Evolutionary conservation across 768 basidiomycete genomes (phyloP).

Genomic region (Termitomyces heimii): DNA sequence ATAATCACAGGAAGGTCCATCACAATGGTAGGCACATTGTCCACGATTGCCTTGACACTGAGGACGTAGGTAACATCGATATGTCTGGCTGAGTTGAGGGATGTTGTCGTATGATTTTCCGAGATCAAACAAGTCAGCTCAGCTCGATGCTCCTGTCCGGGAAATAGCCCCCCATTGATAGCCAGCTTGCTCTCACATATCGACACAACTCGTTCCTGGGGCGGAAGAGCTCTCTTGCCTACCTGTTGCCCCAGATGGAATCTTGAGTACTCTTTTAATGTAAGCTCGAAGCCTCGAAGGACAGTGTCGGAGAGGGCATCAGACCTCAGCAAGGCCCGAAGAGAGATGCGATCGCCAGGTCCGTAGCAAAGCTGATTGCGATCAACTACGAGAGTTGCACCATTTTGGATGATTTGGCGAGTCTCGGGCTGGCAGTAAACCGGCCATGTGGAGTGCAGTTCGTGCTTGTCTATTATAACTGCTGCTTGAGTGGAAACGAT

Average conservation of each 20-base stretch:
- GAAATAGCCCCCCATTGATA: conserved; percentile 68
- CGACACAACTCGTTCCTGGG: conserved; percentile 45
- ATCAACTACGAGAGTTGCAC: conserved; percentile 69
- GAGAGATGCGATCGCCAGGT: conserved; percentile 74
- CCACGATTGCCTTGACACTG: conserved; percentile 72
- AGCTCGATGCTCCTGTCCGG: conserved; percentile 62
- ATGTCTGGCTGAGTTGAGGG: conserved; percentile 75
- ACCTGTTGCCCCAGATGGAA: conserved; percentile 59
- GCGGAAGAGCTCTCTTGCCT: conserved; percentile 48
- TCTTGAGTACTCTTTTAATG: conserved; percentile 70
- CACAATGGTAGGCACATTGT: conserved; percentile 52
- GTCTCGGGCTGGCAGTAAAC: conserved; percentile 76
- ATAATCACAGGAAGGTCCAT: conserved; percentile 78
- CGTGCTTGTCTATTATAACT: conserved; percentile 89
- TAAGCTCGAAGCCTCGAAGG: conserved; percentile 80
- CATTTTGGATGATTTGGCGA: conserved; percentile 60
- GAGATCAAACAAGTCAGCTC: conserved; percentile 72
- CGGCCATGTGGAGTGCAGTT: conserved; percentile 91
- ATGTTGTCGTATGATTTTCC: conserved; percentile 70
- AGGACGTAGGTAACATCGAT: conserved; percentile 83
- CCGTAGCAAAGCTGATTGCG: conserved; percentile 79
- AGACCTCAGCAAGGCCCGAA: conserved; percentile 68
- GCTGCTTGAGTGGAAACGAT: conserved; percentile 61
- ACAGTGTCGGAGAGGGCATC: conserved; percentile 63
- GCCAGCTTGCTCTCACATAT: conserved; percentile 70